Evolutionary conservation across 2,329 filamentous ascomycete species (phyloP).

Genomic region (Cytospora piceae): DNA sequence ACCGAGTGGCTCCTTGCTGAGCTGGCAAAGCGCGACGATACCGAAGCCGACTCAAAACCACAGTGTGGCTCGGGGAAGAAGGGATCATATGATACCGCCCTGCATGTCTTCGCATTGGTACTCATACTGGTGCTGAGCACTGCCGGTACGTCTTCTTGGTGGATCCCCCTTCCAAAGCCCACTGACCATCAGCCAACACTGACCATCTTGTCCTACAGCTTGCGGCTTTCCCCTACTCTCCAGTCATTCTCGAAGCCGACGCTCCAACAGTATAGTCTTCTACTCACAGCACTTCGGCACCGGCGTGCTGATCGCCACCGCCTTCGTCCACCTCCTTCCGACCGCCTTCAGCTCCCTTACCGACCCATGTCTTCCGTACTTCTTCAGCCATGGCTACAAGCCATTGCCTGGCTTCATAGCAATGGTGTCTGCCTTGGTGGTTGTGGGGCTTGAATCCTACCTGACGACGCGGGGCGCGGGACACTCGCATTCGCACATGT

Average conservation of each 20-base stretch:
- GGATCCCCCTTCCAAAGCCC: neutral
- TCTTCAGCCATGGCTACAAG: constrained; percentile 79
- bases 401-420: constrained; percentile 81
- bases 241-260: constrained; percentile 58
- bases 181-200: constrained; percentile 1
- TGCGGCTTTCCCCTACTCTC: constrained; percentile 70
- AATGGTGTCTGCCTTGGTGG: constrained; percentile 79
- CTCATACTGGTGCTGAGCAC: constrained; percentile 67
- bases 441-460: constrained; percentile 87
- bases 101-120: constrained; percentile 70
- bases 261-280: constrained; percentile 65
- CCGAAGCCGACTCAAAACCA: constrained; percentile 46
- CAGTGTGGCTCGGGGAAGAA: constrained; percentile 56
- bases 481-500: constrained; percentile 64
- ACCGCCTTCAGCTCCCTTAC: constrained; percentile 70
- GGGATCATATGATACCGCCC: constrained; percentile 65
- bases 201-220: constrained; percentile 44
- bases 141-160: constrained; percentile 47
- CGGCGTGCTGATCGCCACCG: constrained; percentile 82
- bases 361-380: constrained; percentile 72
- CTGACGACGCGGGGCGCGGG: constrained; percentile 73
- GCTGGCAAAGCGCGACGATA: constrained; percentile 50
- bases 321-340: constrained; percentile 77
- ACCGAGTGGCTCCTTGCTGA: constrained; percentile 58
- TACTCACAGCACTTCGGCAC: constrained; percentile 77